Evolutionary conservation across 148 eudicot genomes (phyloP).

Genomic region (Amaranthus hypochondriacus): DNA sequence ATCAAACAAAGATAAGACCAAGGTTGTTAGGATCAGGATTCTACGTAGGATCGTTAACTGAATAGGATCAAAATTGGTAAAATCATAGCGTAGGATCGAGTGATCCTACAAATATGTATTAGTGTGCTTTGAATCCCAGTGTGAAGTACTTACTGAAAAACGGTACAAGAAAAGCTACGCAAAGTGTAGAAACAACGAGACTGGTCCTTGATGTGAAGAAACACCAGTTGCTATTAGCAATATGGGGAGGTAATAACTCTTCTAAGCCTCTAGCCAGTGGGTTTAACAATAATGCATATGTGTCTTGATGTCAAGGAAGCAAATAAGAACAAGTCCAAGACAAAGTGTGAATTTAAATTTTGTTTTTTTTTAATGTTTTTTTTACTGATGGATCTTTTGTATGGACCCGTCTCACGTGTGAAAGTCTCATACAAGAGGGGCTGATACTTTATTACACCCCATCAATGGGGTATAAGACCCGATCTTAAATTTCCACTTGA

Average conservation of each 20-base stretch:
- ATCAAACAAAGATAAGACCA: neutral
- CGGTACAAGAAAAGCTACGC: slow-evolving; percentile 64
- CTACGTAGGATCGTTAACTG: too few species aligned
- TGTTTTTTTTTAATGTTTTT: too few species aligned
- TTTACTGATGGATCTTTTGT: too few species aligned
- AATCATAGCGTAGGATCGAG: too few species aligned
- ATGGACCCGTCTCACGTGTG: too few species aligned
- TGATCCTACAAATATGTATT: too few species aligned
- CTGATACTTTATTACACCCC: too few species aligned
- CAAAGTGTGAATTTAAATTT: neutral
- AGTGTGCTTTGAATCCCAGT: neutral
- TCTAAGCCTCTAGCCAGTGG: slow-evolving; percentile 74
- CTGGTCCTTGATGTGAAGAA: slow-evolving; percentile 44
- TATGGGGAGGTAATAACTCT: slow-evolving; percentile 48
- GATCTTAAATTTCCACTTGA: too few species aligned
- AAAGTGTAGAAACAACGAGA: slow-evolving; percentile 57
- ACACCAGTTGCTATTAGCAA: slow-evolving; percentile 40
- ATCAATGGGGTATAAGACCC: too few species aligned
- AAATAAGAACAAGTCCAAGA: neutral
- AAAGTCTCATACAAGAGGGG: too few species aligned
- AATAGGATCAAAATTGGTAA: too few species aligned
- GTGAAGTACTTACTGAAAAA: slow-evolving; percentile 49
- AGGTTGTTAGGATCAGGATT: too few species aligned
- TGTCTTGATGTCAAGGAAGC: slow-evolving; percentile 33
- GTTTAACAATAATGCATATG: slow-evolving; percentile 59